Percentiles rank a stretch among this genome's conserved stretches.
Evolutionary conservation across 257 asterid genomes (phyloP).

Genomic region (Scutellaria galericulata): DNA sequence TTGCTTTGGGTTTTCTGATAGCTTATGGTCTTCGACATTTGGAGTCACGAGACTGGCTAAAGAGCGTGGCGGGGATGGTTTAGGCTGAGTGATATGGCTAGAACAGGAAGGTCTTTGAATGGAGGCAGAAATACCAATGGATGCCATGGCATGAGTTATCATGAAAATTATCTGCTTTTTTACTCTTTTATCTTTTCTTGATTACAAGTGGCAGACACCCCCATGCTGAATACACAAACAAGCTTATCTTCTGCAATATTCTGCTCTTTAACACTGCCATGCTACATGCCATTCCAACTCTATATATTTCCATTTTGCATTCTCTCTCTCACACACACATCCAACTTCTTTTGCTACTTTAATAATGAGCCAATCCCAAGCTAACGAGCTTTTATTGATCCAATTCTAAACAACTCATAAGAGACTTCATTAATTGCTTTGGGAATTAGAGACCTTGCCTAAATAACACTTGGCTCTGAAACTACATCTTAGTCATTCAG

Average conservation of each 20-base stretch:
- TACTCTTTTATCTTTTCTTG: slow-evolving; percentile 31
- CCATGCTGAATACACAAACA: slow-evolving; percentile 46
- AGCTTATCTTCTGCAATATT: slow-evolving; percentile 53
- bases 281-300: slow-evolving; percentile 35
- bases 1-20: slow-evolving; percentile 30
- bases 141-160: slow-evolving; percentile 48
- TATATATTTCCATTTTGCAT: not conserved
- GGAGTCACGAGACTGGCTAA: not conserved
- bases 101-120: slow-evolving; percentile 50
- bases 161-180: slow-evolving; percentile 9
- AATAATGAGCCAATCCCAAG: too few species aligned
- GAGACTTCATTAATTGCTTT: too few species aligned
- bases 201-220: slow-evolving; percentile 36
- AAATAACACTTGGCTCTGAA: too few species aligned
- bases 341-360: not conserved
- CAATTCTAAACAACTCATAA: too few species aligned
- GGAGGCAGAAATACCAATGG: slow-evolving; percentile 53
- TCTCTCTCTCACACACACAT: not conserved
- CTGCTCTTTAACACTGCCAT: slow-evolving; percentile 38
- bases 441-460: too few species aligned
- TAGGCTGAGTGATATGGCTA: slow-evolving; percentile 38
- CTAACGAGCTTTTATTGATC: too few species aligned
- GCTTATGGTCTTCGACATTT: slow-evolving; percentile 43
- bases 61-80: slow-evolving; percentile 1
- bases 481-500: too few species aligned